These are phyloP conservation scores for Ustilaginoidea virens DNA, from an alignment of 2,329 filamentous ascomycete genomes.

Conservation along the genomic window DNA sequence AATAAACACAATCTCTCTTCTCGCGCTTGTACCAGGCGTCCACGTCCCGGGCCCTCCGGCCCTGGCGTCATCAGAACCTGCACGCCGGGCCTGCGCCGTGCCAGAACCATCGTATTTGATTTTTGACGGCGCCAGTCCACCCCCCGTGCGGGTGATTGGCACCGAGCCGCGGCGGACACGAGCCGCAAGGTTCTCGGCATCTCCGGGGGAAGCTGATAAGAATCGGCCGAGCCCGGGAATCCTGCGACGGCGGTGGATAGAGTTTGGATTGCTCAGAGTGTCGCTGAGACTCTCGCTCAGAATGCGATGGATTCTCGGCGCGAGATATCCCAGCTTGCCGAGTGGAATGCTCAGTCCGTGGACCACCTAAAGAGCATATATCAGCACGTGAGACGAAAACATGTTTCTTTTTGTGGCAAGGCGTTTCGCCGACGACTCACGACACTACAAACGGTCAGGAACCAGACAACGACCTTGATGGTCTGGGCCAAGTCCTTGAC, in stretches of 20 bases:
- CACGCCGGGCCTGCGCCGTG: neutral
- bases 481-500: slow-evolving; percentile 49
- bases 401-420: no score
- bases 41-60: neutral
- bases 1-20: slow-evolving; percentile 4
- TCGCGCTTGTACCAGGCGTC: slow-evolving; percentile 1
- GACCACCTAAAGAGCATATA: slow-evolving; percentile 33
- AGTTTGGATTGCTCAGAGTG: neutral
- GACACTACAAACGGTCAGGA: slow-evolving; percentile 68
- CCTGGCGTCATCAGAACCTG: neutral
- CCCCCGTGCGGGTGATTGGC: slow-evolving; percentile 1
- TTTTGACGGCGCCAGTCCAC: slow-evolving; percentile 2
- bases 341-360: slow-evolving; percentile 74
- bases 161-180: slow-evolving; percentile 3
- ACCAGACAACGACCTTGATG: slow-evolving; percentile 68
- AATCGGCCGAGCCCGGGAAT: slow-evolving; percentile 1
- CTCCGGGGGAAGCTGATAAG: neutral
- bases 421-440: no score
- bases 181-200: slow-evolving; percentile 2
- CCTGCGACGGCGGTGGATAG: neutral
- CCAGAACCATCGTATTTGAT: slow-evolving; percentile 1
- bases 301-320: slow-evolving; percentile 40
- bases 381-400: no score
- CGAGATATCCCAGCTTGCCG: slow-evolving; percentile 47
- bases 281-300: slow-evolving; percentile 10